phyloP scores from a whole-genome alignment of 257 asterid genomes.

The Striga asiatica region DNA sequence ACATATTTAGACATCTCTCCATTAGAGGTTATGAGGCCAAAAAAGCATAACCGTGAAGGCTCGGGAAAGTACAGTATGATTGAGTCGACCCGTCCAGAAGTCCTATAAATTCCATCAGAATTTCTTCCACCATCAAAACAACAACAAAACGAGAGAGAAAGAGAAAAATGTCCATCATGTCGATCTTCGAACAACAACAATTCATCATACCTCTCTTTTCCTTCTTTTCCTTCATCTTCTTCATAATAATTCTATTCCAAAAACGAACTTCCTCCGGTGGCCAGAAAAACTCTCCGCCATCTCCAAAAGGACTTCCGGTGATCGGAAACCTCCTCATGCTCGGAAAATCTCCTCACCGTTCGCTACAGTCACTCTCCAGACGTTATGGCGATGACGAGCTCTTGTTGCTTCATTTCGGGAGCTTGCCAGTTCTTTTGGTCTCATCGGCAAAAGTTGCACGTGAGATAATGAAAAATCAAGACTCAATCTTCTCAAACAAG shows the following conservation, averaged over 20 bases:
- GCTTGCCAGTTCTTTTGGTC: slow-evolving; percentile 22
- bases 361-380: slow-evolving; percentile 21
- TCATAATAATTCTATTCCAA: slow-evolving; percentile 5
- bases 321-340: slow-evolving; percentile 31
- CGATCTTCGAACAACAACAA: too few relatives aligned
- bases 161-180: too few relatives aligned
- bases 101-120: too few relatives aligned
- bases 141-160: too few relatives aligned
- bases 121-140: too few relatives aligned
- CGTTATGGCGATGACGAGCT: slow-evolving; percentile 28
- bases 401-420: slow-evolving; percentile 28
- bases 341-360: slow-evolving; percentile 26
- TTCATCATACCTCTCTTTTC: not conserved
- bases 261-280: not conserved
- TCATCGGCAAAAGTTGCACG: slow-evolving; percentile 24
- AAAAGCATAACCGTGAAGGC: too few relatives aligned
- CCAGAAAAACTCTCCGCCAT: slow-evolving; percentile 19
- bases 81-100: too few relatives aligned
- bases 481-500: slow-evolving; percentile 20
- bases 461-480: slow-evolving; percentile 26
- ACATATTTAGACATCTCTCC: too few relatives aligned
- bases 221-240: not conserved
- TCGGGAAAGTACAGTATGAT: too few relatives aligned
- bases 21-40: too few relatives aligned
- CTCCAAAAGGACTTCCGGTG: slow-evolving; percentile 23